Evolutionary conservation across 345 rosid species (phyloP).

Genomic region (Camelina sativa): DNA sequence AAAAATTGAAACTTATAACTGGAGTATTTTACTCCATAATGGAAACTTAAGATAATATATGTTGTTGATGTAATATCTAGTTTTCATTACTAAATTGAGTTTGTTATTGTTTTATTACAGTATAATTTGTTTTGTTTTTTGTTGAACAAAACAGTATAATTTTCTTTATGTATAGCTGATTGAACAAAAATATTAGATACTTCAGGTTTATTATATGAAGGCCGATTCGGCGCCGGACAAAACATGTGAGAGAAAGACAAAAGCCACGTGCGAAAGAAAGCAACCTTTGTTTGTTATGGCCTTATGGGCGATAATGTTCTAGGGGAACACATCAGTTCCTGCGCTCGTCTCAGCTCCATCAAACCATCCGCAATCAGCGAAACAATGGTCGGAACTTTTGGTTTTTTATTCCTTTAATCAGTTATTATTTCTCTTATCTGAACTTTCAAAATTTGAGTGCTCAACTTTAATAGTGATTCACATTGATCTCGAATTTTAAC

Average conservation of each 20-base stretch:
- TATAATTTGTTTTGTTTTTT: no score
- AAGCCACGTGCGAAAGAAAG: conserved; percentile 36
- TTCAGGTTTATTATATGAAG: conserved; percentile 8
- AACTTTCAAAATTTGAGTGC: neutral
- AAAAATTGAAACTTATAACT: no score
- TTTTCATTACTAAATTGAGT: neutral
- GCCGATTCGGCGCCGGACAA: conserved; percentile 41
- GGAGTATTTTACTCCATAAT: neutral
- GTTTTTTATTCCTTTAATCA: neutral
- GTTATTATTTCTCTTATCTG: neutral
- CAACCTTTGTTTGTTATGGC: conserved; percentile 30
- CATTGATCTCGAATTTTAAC: neutral
- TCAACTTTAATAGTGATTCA: neutral
- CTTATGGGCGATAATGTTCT: conserved; percentile 32
- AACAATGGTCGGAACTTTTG: conserved; percentile 26
- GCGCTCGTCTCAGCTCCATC: conserved; percentile 24
- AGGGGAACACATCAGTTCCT: conserved; percentile 27
- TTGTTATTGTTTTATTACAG: neutral
- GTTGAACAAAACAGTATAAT: no score
- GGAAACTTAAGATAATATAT: neutral
- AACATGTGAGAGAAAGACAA: conserved; percentile 46
- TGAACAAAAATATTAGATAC: neutral
- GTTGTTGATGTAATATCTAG: neutral
- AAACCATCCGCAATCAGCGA: conserved; percentile 41
- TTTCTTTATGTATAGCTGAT: neutral